Conservation (phyloP, 2,329 filamentous ascomycete species). For the Tolypocladium endophyticum region DNA sequence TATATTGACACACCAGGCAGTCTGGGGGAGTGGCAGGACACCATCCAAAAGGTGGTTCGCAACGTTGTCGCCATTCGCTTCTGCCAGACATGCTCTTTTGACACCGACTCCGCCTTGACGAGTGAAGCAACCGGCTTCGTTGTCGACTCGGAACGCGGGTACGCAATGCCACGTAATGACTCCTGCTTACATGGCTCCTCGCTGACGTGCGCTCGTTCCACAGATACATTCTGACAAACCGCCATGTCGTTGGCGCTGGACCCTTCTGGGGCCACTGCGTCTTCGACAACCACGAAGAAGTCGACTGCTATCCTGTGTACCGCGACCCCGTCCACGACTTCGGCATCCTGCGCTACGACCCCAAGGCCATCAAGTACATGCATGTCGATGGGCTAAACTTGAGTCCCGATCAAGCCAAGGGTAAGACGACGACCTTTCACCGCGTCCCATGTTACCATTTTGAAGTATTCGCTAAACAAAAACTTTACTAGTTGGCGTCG, state of each 20-base stretch:
- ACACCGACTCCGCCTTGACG: slow-evolving; percentile 87
- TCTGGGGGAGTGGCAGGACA: slow-evolving; percentile 76
- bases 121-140: slow-evolving; percentile 97
- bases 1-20: slow-evolving; percentile 27
- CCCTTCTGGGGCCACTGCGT: slow-evolving; percentile 98
- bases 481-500: slow-evolving; percentile 58
- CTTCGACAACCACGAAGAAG: slow-evolving; percentile 97
- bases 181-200: neutral
- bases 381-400: slow-evolving; percentile 69
- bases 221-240: slow-evolving; percentile 73
- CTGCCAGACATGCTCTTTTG: slow-evolving; percentile 94
- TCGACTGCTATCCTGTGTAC: slow-evolving; percentile 93
- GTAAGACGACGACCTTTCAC: slow-evolving; percentile 21
- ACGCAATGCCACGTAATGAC: slow-evolving; percentile 21
- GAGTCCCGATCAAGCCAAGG: slow-evolving; percentile 73
- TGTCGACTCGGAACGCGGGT: slow-evolving; percentile 84
- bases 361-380: slow-evolving; percentile 96
- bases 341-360: slow-evolving; percentile 91
- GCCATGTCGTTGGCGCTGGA: slow-evolving; percentile 88
- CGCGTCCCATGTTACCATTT: neutral
- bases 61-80: slow-evolving; percentile 99
- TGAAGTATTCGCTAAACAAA: neutral
- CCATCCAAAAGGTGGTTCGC: slow-evolving; percentile 85
- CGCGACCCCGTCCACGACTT: slow-evolving; percentile 98
- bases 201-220: neutral